Evolutionary conservation across 2,329 filamentous ascomycete species (phyloP).

Genomic region (Cyanodermella asteris): DNA sequence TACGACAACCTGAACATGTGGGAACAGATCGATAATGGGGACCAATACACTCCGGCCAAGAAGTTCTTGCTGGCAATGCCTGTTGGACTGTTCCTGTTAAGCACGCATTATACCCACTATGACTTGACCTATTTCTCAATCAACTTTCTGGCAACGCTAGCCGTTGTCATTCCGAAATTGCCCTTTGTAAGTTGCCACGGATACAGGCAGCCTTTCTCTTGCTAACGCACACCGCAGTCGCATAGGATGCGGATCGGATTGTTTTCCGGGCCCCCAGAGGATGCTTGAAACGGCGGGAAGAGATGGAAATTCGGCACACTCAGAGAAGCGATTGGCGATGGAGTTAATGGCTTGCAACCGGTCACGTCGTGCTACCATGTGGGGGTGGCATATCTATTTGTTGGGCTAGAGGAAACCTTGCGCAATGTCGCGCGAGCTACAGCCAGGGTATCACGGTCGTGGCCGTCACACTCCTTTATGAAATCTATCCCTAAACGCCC

Average conservation of each 20-base stretch:
- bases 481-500: no score
- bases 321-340: no score
- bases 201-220: background rate
- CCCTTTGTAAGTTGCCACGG: slow-evolving; percentile 50
- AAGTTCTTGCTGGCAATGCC: slow-evolving; percentile 93
- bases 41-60: slow-evolving; percentile 95
- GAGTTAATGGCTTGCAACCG: no score
- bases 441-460: no score
- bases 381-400: no score
- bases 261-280: slow-evolving; percentile 8
- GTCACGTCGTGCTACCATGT: no score
- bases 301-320: no score
- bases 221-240: slow-evolving; percentile 4
- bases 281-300: no score
- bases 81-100: slow-evolving; percentile 81
- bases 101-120: slow-evolving; percentile 98
- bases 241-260: slow-evolving; percentile 9
- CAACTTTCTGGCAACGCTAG: slow-evolving; percentile 82
- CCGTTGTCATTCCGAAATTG: slow-evolving; percentile 86
- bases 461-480: no score
- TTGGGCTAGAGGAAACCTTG: no score
- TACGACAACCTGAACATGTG: slow-evolving; percentile 99
- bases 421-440: no score
- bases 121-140: slow-evolving; percentile 92
- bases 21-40: slow-evolving; percentile 98